Percentiles rank a stretch among this genome's conserved stretches.
Evolutionary conservation across 805 yeast genomes (phyloP).

Genomic region (Hanseniaspora clermontiae): DNA sequence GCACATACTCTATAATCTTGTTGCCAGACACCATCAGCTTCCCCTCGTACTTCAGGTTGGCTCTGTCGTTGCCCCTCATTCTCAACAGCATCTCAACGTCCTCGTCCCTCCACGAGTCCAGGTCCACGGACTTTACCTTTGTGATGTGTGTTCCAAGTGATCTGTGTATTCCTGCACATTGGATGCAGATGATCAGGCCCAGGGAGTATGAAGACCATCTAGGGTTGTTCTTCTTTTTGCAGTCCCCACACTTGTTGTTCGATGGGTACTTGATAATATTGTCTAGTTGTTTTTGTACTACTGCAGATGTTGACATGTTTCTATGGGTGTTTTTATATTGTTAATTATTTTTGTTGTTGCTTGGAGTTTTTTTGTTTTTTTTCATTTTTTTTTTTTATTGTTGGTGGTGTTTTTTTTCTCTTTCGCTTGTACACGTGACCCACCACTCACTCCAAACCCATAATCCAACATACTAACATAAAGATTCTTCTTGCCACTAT

Average conservation of each 20-base stretch:
- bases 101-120: slow-evolving; percentile 93
- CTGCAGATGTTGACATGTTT: slow-evolving; percentile 16
- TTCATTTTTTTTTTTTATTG: background rate
- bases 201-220: slow-evolving; percentile 97
- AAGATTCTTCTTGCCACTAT: background rate
- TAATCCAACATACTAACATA: background rate
- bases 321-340: background rate
- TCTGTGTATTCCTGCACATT: slow-evolving; percentile 93
- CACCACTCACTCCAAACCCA: background rate
- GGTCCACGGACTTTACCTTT: slow-evolving; percentile 82
- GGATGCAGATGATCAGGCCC: slow-evolving; percentile 84
- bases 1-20: slow-evolving; percentile 47
- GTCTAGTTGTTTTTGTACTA: slow-evolving; percentile 42
- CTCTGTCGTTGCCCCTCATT: slow-evolving; percentile 68
- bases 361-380: background rate
- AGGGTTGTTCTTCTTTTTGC: slow-evolving; percentile 80
- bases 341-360: background rate
- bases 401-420: background rate
- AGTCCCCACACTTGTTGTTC: slow-evolving; percentile 79
- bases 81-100: slow-evolving; percentile 68
- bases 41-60: slow-evolving; percentile 76
- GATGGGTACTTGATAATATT: slow-evolving; percentile 63
- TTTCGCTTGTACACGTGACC: background rate
- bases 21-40: slow-evolving; percentile 31
- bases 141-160: slow-evolving; percentile 93